Evolutionary conservation across 306 rosid genomes (phyloP).

Genomic region (Sicyos edulis): DNA sequence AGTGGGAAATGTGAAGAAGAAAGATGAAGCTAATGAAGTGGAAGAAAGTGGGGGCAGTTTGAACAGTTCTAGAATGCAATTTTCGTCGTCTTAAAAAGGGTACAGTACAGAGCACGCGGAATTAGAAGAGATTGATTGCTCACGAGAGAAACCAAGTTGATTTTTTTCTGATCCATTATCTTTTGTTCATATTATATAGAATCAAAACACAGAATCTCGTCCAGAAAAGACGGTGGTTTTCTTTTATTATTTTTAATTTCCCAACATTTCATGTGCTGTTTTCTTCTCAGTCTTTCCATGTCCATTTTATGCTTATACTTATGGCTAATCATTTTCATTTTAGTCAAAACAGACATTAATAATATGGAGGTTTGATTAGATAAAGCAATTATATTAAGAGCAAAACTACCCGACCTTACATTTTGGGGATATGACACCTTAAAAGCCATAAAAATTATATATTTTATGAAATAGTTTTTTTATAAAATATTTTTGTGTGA

Average conservation of each 20-base stretch:
- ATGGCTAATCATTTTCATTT: neutral
- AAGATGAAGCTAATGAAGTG: too few species aligned
- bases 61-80: neutral
- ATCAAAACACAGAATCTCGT: neutral
- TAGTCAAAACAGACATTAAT: too few species aligned
- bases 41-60: neutral
- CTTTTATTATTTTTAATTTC: neutral
- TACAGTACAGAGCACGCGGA: conserved; percentile 8
- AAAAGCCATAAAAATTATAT: too few species aligned
- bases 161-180: neutral
- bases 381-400: too few species aligned
- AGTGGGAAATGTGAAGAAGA: too few species aligned
- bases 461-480: too few species aligned
- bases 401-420: too few species aligned
- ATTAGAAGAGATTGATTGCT: neutral
- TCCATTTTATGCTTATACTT: neutral
- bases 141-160: conserved; percentile 1
- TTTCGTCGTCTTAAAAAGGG: neutral
- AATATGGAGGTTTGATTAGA: too few species aligned
- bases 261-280: conserved; percentile 17
- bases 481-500: too few species aligned
- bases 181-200: neutral
- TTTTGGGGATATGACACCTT: too few species aligned
- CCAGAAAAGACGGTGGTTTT: neutral
- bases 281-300: neutral